These are phyloP conservation scores for Pseudoperonospora humuli DNA, from an alignment of 352 stramenopile genomes.

Conservation along the genomic window DNA sequence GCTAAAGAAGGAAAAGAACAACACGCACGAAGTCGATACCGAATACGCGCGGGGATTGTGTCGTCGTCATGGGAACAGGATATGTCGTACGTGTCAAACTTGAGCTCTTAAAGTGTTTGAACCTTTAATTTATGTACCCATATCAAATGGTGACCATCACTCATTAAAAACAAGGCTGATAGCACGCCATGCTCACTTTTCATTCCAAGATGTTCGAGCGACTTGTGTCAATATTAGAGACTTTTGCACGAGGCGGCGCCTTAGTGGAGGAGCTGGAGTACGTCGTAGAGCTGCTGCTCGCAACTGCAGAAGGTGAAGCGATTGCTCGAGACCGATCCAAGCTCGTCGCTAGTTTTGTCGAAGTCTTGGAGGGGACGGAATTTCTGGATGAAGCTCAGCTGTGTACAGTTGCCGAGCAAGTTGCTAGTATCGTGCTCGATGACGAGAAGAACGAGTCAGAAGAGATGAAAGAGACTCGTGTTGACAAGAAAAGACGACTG, in stretches of 20 bases:
- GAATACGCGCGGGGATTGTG: conserved; percentile 38
- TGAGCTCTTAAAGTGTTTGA: too few species aligned
- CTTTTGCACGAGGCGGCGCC: conserved; percentile 10
- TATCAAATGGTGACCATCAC: neutral
- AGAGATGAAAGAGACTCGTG: conserved; percentile 21
- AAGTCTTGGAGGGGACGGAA: conserved; percentile 38
- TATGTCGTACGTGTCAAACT: too few species aligned
- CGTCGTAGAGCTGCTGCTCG: conserved; percentile 54
- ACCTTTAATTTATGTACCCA: too few species aligned
- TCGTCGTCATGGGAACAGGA: conserved; percentile 17
- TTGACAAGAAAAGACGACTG: conserved; percentile 8
- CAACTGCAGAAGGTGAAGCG: conserved; percentile 30
- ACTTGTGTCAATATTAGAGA: conserved; percentile 19
- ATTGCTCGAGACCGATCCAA: conserved; percentile 4
- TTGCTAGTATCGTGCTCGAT: conserved; percentile 13
- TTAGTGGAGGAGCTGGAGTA: conserved; percentile 49
- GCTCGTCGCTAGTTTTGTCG: conserved; percentile 23
- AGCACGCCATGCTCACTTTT: conserved; percentile 8
- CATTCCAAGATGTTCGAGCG: conserved; percentile 7
- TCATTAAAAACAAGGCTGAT: too few species aligned
- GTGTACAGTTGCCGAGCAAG: conserved; percentile 14
- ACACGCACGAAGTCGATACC: conserved; percentile 72
- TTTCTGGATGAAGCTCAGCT: conserved; percentile 27
- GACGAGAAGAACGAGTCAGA: conserved; percentile 9
- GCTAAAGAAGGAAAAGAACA: neutral